Evolutionary conservation across 768 basidiomycete genomes (phyloP).

Genomic region (Leccinum boreale): DNA sequence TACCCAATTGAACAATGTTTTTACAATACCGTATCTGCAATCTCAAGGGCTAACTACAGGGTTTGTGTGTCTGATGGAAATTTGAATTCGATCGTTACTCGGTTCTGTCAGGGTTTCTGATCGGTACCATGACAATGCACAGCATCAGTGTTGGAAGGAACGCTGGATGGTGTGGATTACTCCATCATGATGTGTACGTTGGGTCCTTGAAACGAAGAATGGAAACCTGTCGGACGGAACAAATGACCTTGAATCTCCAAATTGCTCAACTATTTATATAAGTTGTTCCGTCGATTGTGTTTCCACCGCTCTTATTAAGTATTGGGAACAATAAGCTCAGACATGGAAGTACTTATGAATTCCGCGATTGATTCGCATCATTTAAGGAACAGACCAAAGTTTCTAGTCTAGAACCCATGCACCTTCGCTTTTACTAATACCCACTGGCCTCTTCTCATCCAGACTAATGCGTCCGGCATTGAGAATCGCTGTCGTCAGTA

Average conservation of each 20-base stretch:
- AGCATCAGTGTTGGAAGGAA: slow-evolving; percentile 4
- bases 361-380: slow-evolving; percentile 7
- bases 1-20: slow-evolving; percentile 39
- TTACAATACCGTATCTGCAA: slow-evolving; percentile 33
- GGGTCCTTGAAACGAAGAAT: background rate
- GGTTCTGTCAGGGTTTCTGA: slow-evolving; percentile 12
- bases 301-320: background rate
- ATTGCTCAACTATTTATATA: background rate
- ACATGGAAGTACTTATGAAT: background rate
- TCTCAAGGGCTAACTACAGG: slow-evolving; percentile 30
- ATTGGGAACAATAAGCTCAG: background rate
- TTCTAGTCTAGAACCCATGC: slow-evolving; percentile 67
- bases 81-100: slow-evolving; percentile 6
- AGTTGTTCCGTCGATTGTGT: background rate
- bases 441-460: slow-evolving; percentile 84
- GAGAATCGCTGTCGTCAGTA: slow-evolving; percentile 83
- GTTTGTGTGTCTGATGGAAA: slow-evolving; percentile 15
- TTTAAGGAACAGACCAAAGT: background rate
- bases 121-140: slow-evolving; percentile 14
- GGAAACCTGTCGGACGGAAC: background rate
- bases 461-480: slow-evolving; percentile 87
- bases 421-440: slow-evolving; percentile 63
- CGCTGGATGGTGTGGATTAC: background rate
- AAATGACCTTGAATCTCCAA: background rate
- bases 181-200: background rate